Percentiles rank a stretch among this genome's conserved stretches.
Evolutionary conservation across 208 protist species (phyloP).

Genomic region (Leishmania braziliensis): DNA sequence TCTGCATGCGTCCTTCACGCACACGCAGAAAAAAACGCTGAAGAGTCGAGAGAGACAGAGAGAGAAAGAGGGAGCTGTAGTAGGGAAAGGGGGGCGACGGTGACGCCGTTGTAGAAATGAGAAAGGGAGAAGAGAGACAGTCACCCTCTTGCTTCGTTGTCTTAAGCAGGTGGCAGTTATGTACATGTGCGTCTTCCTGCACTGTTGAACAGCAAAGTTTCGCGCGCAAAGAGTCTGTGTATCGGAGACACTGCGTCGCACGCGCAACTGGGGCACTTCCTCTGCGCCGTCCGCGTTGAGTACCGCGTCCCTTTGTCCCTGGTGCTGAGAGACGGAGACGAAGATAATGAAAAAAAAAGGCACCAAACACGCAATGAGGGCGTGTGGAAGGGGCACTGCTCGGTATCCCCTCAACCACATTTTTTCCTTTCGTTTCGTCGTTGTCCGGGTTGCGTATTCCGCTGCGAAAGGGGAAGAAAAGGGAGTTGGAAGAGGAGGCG

Average conservation of each 20-base stretch:
- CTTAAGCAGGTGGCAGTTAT: background rate
- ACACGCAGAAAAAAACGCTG: background rate
- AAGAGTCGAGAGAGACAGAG: background rate
- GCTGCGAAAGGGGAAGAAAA: background rate
- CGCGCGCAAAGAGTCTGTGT: background rate
- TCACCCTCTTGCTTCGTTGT: background rate
- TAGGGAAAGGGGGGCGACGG: background rate
- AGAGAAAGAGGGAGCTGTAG: background rate
- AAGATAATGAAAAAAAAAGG: background rate
- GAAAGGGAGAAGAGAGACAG: background rate
- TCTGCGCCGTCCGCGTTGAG: background rate
- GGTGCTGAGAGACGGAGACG: background rate
- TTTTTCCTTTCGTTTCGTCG: background rate
- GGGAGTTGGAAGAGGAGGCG: background rate
- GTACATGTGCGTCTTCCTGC: background rate
- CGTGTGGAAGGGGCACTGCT: background rate
- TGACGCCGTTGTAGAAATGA: background rate
- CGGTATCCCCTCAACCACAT: background rate
- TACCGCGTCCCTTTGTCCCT: background rate
- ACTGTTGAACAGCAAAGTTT: background rate
- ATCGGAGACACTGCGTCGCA: background rate
- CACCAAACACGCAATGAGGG: background rate
- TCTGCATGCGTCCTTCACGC: background rate
- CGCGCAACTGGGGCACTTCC: background rate
- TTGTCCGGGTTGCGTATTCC: background rate